phyloP scores from a whole-genome alignment of 2,329 filamentous ascomycete genomes.

The Cylindrodendrum hubeiense region DNA sequence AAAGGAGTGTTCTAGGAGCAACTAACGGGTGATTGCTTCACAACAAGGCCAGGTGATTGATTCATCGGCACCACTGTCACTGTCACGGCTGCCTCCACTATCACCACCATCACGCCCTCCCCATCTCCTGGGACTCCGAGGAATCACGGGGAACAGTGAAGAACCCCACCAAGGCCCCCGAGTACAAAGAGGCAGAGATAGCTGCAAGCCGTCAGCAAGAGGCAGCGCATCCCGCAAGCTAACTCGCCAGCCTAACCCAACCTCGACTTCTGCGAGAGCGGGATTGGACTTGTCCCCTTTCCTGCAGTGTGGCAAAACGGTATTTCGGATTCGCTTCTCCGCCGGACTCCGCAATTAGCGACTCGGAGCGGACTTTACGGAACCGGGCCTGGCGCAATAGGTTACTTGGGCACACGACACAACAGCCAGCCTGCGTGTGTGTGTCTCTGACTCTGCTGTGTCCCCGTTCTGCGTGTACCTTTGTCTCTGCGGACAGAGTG shows the following conservation, averaged over 20 bases:
- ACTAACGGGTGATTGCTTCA: background rate
- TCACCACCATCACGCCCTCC: background rate
- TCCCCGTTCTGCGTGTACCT: background rate
- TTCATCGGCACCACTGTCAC: constrained; percentile 9
- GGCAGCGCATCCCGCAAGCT: background rate
- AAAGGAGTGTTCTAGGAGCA: background rate
- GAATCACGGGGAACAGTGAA: constrained; percentile 22
- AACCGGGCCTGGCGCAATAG: constrained; percentile 9
- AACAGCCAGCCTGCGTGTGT: background rate
- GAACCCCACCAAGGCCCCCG: background rate
- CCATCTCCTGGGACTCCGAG: constrained; percentile 14
- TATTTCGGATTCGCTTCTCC: constrained; percentile 38
- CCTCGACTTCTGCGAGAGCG: constrained; percentile 16
- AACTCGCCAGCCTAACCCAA: background rate
- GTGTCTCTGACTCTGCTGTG: background rate
- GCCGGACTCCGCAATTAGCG: constrained; percentile 42
- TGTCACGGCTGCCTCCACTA: background rate
- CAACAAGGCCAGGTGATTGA: constrained; percentile 6
- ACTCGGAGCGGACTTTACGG: constrained; percentile 37
- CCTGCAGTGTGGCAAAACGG: constrained; percentile 12
- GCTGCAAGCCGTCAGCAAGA: constrained; percentile 1
- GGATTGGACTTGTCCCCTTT: constrained; percentile 18
- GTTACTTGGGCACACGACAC: constrained; percentile 1
- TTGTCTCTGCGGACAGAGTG: background rate
- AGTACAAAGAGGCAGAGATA: background rate